Base-by-base conservation (phyloP, 2,329 filamentous ascomycete species). In the Chrysosporium keratinophilum region DNA sequence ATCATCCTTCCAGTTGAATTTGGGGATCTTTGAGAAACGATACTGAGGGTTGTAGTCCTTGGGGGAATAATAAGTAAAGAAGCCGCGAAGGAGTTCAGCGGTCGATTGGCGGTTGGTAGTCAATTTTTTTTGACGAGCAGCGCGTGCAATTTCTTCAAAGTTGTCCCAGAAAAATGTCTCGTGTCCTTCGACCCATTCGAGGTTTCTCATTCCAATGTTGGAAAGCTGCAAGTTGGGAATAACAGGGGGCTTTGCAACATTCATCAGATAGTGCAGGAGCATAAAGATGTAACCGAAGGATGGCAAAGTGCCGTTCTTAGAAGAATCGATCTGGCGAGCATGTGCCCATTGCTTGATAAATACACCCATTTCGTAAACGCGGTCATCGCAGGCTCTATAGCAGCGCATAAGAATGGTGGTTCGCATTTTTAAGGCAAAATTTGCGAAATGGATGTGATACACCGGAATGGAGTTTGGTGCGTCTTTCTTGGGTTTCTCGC, bases 311-410 rank as follows among this genome's bases (percentile, higher is more conserved):
- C 90, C 89, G 37, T 84, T 83, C 65, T 94, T 94, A 1, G 87
- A 83, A 41, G 84, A 87, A 69, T 95, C 95, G 71, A 95, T 90
- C 58, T 83, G 85, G 45, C 90, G 82, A 28, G 78, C 76, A 67
- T 93, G 94, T 23, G 88, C 88, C 89, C 90, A 96, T 58, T 88
- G 80, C 69, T 96, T 96, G 65, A 96, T 76, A 65, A 95, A 95
- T 7, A 94, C 72, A 0, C 94, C 82, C 72, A 95, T 80, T 1
- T 83, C 81, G 19, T 81, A 79, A 4, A 95, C 87, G 10, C 90
- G 83, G 3, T 79, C 71, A 64, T 96, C 90, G 17, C 85, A 87
- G 53, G 81, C 78, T 1, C 85, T 84, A 69, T 96, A 96, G 67
- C 87, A 91, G 39, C 86, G 82, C 31, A 96, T 78, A 39, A 96